phyloP scores from a whole-genome alignment of 108 stramenopile species.

The Fistulifera solaris region DNA sequence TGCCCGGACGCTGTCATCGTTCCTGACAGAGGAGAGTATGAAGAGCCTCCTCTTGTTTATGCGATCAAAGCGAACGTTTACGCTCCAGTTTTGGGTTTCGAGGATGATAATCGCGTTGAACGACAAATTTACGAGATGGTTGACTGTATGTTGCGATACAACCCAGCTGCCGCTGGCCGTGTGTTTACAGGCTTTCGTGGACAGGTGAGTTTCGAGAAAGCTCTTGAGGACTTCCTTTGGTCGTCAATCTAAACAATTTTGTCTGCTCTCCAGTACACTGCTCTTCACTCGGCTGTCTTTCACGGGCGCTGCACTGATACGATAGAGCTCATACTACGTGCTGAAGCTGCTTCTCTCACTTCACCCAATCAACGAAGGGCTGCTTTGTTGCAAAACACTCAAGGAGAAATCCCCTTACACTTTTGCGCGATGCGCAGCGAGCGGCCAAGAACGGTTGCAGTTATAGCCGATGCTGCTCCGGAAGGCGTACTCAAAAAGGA shows the following conservation, averaged over 20 bases:
- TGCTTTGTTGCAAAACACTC: constrained; percentile 50
- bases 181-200: constrained; percentile 55
- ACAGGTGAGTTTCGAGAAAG: too few species aligned
- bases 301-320: constrained; percentile 68
- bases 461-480: constrained; percentile 52
- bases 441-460: constrained; percentile 42
- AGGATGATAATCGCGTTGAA: constrained; percentile 40
- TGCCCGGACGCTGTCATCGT: constrained; percentile 56
- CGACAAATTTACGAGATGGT: constrained; percentile 56
- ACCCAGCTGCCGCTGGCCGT: constrained; percentile 45
- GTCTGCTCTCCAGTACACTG: constrained; percentile 36
- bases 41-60: constrained; percentile 67
- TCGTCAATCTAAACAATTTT: too few species aligned
- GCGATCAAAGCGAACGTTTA: constrained; percentile 66
- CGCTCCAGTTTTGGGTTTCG: constrained; percentile 26
- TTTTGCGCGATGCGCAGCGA: constrained; percentile 74
- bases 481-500: constrained; percentile 48
- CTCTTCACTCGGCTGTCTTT: constrained; percentile 69
- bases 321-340: constrained; percentile 43
- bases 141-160: constrained; percentile 50
- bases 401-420: constrained; percentile 67
- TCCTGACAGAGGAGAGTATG: constrained; percentile 65
- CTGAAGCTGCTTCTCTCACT: constrained; percentile 24
- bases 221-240: too few species aligned
- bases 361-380: constrained; percentile 8